Base-by-base conservation (phyloP, 1,139 yeast species). In the Saccharomyces hybrid region DNA sequence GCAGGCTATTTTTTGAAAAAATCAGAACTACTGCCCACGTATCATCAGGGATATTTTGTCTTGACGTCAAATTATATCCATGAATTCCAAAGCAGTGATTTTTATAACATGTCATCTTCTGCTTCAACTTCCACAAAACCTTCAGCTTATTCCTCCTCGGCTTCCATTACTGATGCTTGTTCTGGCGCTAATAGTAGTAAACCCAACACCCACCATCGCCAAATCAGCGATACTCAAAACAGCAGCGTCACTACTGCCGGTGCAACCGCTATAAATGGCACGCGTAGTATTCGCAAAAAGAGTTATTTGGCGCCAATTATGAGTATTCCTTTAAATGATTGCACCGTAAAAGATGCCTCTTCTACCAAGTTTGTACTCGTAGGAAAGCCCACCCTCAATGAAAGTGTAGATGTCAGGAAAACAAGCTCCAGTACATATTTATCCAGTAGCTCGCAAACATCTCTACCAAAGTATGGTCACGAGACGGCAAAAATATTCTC, bases 31-130 rank as follows among this genome's bases (percentile, higher is more conserved):
- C 8, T 78, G 60, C 72, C 84, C 60, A 84, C 84, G 52, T 84
- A 84, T 68, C 78, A 82, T 3, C 79, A 79, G 63, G 81, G 84
- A 31, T 86, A 84, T 77, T 86, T 82, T 63, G 87, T 86, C n/a
- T 73, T 86, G 53, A 85, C 93, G 2, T 80, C 88, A 62, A 83
- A 82, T 62, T 85, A 77, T 59, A 70, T 86, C 48, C 93, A 85
- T 69, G 93, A 86, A 66, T 86, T 85, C 70, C 83, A 81, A 65
- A 75, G 84, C 1, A 73, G 78, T 46, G 86, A 85, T 66, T 74
- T 88, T 28, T 48, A 31, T n/a, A 50, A 32, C 28, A 8, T 47
- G 11, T 38, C 42, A 16, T 38, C 42, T 16, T 14, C 42, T 7
- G 11, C 25, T 16, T 14, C 42, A 14, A 38, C 42, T 38, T 38